These are phyloP conservation scores for Omphalotus guepiniiformis DNA, from an alignment of 768 basidiomycete genomes.

Conservation along the genomic window DNA sequence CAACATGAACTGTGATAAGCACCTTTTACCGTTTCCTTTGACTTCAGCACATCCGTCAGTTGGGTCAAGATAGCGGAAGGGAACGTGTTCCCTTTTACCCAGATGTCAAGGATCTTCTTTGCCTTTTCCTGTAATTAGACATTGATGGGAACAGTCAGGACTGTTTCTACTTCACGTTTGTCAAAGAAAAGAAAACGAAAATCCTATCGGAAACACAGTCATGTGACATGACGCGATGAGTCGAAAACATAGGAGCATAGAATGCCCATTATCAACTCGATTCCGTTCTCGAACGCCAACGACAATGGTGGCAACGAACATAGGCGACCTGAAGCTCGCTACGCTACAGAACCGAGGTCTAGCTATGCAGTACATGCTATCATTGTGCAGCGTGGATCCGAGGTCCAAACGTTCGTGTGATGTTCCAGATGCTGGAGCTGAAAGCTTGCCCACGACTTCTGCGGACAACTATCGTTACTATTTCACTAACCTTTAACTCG, in stretches of 20 bases:
- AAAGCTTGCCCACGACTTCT: no score
- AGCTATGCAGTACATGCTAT: not conserved
- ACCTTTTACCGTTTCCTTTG: conserved; percentile 71
- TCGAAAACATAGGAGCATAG: no score
- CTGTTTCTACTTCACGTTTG: conserved; percentile 24
- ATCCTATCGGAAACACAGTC: not conserved
- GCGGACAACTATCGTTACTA: no score
- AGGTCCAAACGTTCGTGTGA: no score
- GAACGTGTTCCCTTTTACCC: conserved; percentile 90
- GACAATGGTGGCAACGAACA: no score
- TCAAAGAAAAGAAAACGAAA: conserved; percentile 22
- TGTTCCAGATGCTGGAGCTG: no score
- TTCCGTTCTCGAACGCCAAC: no score
- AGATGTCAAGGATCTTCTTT: conserved; percentile 96
- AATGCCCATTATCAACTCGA: no score
- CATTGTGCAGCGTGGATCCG: not conserved
- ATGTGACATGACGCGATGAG: no score
- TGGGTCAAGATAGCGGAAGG: conserved; percentile 69
- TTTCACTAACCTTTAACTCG: conserved; percentile 82
- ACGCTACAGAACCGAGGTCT: not conserved
- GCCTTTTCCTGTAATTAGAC: conserved; percentile 81
- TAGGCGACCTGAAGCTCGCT: not conserved
- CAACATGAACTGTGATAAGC: conserved; percentile 69
- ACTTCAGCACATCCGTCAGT: conserved; percentile 66
- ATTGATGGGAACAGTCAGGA: conserved; percentile 39